These are phyloP conservation scores for Tylopilus sp. DNA, from an alignment of 768 basidiomycete genomes.

Conservation along the genomic window DNA sequence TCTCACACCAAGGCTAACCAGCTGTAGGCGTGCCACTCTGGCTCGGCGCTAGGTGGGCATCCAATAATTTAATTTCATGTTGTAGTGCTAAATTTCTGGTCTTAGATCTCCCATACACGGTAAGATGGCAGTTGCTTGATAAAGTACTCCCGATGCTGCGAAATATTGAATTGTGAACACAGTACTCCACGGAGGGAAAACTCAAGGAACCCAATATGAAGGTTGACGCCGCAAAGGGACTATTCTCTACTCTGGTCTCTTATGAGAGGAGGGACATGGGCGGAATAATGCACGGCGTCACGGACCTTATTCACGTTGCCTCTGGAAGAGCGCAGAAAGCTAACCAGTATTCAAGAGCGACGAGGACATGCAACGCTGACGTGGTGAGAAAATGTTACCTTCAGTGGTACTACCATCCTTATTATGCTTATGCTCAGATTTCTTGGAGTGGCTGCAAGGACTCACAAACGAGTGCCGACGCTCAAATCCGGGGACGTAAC, in stretches of 20 bases:
- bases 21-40: constrained; percentile 81
- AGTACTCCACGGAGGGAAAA: constrained; percentile 95
- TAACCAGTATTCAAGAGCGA: constrained; percentile 52
- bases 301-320: constrained; percentile 71
- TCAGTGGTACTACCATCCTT: not conserved
- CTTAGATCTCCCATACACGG: constrained; percentile 66
- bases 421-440: constrained; percentile 42
- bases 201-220: constrained; percentile 91
- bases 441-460: constrained; percentile 85
- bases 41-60: constrained; percentile 69
- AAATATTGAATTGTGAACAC: not conserved
- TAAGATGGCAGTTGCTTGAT: constrained; percentile 28
- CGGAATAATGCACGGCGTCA: constrained; percentile 71
- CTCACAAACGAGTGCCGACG: constrained; percentile 79
- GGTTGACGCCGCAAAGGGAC: constrained; percentile 82
- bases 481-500: constrained; percentile 58
- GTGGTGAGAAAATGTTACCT: constrained; percentile 49
- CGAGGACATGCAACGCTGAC: constrained; percentile 80
- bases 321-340: constrained; percentile 66
- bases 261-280: constrained; percentile 80
- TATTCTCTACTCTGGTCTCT: constrained; percentile 72
- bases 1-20: not conserved
- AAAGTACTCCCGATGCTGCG: not conserved
- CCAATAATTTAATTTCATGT: not conserved
- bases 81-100: not conserved